Percentiles rank a stretch among this genome's conserved stretches.
Evolutionary conservation across 2,329 filamentous ascomycete species (phyloP).

Genomic region (Rosellinia necatrix): DNA sequence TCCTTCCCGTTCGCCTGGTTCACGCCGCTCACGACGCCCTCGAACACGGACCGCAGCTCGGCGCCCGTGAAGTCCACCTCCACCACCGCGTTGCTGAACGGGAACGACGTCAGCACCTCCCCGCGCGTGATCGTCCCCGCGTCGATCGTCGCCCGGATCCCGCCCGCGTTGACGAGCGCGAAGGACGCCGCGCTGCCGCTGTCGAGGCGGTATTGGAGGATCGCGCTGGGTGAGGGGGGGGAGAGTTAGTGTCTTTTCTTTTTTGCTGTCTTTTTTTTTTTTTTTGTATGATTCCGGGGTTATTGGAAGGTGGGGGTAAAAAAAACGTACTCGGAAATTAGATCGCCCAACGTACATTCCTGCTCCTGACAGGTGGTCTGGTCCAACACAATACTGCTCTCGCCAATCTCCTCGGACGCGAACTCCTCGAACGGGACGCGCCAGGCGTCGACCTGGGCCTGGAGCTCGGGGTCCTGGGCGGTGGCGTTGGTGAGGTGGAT

Average conservation of each 20-base stretch:
- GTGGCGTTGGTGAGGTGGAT: constrained; percentile 68
- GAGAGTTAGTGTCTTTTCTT: not conserved
- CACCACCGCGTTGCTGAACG: constrained; percentile 68
- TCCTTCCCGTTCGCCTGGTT: constrained; percentile 58
- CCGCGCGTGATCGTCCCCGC: constrained; percentile 65
- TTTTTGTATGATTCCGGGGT: not conserved
- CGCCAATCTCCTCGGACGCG: constrained; percentile 60
- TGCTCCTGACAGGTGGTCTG: constrained; percentile 60
- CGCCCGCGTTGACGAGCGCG: constrained; percentile 67
- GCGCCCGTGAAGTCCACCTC: constrained; percentile 59
- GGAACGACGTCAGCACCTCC: constrained; percentile 66
- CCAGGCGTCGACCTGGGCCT: constrained; percentile 64
- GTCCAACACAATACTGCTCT: constrained; percentile 59
- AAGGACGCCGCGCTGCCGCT: constrained; percentile 54
- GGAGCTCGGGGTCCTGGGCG: constrained; percentile 58
- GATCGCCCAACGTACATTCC: constrained; percentile 63
- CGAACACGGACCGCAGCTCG: constrained; percentile 60
- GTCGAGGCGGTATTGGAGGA: constrained; percentile 63
- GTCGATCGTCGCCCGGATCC: constrained; percentile 67
- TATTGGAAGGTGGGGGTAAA: not conserved
- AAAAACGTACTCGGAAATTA: constrained; percentile 54
- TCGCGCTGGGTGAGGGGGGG: constrained; percentile 49
- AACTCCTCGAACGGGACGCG: constrained; percentile 64
- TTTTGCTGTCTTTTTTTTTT: not conserved
- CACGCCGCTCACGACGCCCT: constrained; percentile 60